A percentile compares a stretch with the other conserved stretches of the same genome.
These are phyloP conservation scores for Dendrocalamus latiflorus DNA, from an alignment of 202 grass and related monocot species.

Conservation along the genomic window DNA sequence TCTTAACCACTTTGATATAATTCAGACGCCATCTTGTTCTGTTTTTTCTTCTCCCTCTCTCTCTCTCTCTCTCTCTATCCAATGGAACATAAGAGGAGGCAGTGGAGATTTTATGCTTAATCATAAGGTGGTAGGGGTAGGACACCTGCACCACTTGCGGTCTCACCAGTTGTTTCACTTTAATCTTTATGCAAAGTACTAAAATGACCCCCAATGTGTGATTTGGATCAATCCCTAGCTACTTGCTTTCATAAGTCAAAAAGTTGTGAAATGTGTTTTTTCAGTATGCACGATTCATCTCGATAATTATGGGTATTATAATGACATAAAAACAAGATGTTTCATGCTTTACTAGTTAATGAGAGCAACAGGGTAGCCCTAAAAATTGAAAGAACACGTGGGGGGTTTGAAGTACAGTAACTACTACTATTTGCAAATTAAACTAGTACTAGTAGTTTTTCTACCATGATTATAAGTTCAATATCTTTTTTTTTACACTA, in stretches of 20 bases:
- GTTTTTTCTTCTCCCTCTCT: background rate
- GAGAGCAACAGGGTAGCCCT: background rate
- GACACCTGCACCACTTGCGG: conserved; percentile 24
- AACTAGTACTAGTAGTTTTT: background rate
- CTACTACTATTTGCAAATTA: background rate
- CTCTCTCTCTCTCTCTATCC: background rate
- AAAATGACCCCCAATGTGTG: background rate
- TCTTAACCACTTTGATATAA: conserved; percentile 41
- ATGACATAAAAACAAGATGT: background rate
- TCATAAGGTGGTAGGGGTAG: background rate
- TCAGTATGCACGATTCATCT: background rate
- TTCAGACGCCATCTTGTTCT: background rate
- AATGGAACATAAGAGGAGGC: background rate
- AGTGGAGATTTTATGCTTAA: background rate
- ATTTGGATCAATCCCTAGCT: conserved; percentile 7
- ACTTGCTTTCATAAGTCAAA: conserved; percentile 25
- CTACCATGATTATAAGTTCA: no score
- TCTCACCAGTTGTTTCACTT: background rate
- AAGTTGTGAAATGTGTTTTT: background rate
- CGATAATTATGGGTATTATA: background rate
- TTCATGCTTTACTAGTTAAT: background rate
- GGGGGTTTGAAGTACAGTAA: background rate
- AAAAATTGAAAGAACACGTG: background rate
- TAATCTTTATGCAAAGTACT: conserved; percentile 15
- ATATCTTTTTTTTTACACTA: background rate